These are phyloP conservation scores for Paramecium primaurelia DNA, from an alignment of 73 alveolate species.

Conservation along the genomic window DNA sequence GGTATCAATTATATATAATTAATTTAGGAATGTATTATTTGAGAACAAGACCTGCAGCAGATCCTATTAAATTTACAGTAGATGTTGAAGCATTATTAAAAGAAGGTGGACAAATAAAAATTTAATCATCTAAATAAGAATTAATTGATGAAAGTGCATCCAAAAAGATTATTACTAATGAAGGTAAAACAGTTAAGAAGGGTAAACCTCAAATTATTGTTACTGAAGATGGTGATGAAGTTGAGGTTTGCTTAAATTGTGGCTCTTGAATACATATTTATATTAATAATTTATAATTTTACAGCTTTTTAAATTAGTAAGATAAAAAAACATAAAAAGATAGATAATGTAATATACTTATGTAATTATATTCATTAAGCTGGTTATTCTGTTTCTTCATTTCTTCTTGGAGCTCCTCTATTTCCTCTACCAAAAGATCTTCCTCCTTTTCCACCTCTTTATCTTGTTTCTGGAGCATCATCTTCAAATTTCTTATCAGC, in stretches of 20 bases:
- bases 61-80: slow-evolving; percentile 94
- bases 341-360: not conserved
- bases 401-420: slow-evolving; percentile 1
- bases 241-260: slow-evolving; percentile 40
- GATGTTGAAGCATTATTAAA: slow-evolving; percentile 75
- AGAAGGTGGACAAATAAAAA: slow-evolving; percentile 54
- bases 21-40: slow-evolving; percentile 93
- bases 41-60: slow-evolving; percentile 92
- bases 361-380: not conserved
- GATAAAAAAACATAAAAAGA: not conserved
- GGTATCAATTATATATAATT: slow-evolving; percentile 34
- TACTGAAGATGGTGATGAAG: not conserved
- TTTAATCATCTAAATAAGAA: not conserved
- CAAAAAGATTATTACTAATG: not conserved
- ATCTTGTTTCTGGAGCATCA: slow-evolving; percentile 5
- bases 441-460: not conserved
- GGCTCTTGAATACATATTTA: slow-evolving; percentile 3
- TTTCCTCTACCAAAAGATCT: slow-evolving; percentile 42
- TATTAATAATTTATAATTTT: not conserved
- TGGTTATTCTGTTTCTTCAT: slow-evolving; percentile 29
- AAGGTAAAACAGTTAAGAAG: not conserved
- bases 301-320: not conserved
- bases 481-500: slow-evolving; percentile 34
- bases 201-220: not conserved
- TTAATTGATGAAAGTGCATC: not conserved